Evolutionary conservation across 1,284 basidiomycete species (phyloP).

Genomic region (Fomitopsis betulina): DNA sequence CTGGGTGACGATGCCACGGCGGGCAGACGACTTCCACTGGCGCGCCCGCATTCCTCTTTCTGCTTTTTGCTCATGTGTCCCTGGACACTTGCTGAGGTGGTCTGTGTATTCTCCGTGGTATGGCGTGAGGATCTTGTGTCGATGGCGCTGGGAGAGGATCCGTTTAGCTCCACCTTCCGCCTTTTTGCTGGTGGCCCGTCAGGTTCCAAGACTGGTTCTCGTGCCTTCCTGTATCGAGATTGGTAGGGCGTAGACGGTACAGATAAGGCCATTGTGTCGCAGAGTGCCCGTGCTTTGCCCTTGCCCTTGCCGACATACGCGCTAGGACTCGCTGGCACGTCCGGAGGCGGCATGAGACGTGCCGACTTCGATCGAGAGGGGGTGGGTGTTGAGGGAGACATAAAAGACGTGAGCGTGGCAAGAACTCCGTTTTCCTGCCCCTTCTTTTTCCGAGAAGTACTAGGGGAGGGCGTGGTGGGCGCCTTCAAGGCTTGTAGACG

Average conservation of each 20-base stretch:
- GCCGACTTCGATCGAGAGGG: neutral
- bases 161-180: constrained; percentile 13
- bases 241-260: neutral
- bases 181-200: constrained; percentile 18
- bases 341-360: neutral
- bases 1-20: constrained; percentile 18
- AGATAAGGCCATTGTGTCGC: neutral
- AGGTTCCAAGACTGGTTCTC: neutral
- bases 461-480: constrained; percentile 6
- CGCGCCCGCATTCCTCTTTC: neutral
- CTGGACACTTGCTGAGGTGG: constrained; percentile 2
- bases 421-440: neutral
- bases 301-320: constrained; percentile 8
- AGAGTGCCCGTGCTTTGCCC: constrained; percentile 8
- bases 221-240: neutral
- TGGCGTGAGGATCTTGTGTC: neutral
- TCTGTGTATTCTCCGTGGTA: constrained; percentile 1
- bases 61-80: neutral
- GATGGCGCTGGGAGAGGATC: neutral
- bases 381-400: neutral
- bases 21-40: constrained; percentile 12
- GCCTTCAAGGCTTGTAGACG: constrained; percentile 24
- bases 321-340: neutral
- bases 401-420: neutral
- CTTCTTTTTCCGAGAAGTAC: constrained; percentile 7